Evolutionary conservation across 129 eudicot genomes (phyloP).

Genomic region (Tagetes erecta): DNA sequence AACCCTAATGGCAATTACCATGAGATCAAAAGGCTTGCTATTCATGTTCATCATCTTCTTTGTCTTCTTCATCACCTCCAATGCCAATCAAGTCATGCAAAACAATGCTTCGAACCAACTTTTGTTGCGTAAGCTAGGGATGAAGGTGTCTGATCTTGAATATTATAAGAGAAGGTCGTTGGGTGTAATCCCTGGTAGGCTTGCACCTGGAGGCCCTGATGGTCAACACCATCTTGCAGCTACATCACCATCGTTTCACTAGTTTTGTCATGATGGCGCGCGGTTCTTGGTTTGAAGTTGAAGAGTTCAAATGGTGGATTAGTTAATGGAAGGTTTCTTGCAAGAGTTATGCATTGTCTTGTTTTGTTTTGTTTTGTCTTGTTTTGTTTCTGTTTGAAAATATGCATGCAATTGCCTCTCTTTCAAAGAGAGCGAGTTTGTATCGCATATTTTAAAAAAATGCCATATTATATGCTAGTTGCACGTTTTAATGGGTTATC

Average conservation of each 20-base stretch:
- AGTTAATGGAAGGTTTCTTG: neutral
- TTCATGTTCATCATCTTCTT: slow-evolving; percentile 24
- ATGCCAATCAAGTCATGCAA: slow-evolving; percentile 23
- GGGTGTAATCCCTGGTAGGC: slow-evolving; percentile 25
- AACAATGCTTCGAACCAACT: slow-evolving; percentile 26
- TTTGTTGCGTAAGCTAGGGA: slow-evolving; percentile 37
- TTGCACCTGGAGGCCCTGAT: slow-evolving; percentile 40
- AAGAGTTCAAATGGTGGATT: slow-evolving; percentile 1
- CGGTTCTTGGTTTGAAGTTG: slow-evolving; percentile 21
- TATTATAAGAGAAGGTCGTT: slow-evolving; percentile 40
- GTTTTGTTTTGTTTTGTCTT: neutral
- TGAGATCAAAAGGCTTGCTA: slow-evolving; percentile 16
- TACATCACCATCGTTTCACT: slow-evolving; percentile 13
- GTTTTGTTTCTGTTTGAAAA: neutral
- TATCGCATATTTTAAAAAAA: neutral
- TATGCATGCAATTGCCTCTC: slow-evolving; percentile 13
- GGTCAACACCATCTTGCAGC: slow-evolving; percentile 29
- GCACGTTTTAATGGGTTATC: too few species aligned
- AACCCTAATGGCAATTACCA: slow-evolving; percentile 27
- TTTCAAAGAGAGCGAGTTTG: slow-evolving; percentile 20
- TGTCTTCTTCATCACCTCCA: slow-evolving; percentile 8
- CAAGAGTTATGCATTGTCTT: neutral
- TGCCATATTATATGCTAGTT: too few species aligned
- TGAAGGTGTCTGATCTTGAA: slow-evolving; percentile 33
- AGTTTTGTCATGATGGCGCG: slow-evolving; percentile 4